Conservation (phyloP, 2,329 filamentous ascomycete species). For the Calonectria honghensis region DNA sequence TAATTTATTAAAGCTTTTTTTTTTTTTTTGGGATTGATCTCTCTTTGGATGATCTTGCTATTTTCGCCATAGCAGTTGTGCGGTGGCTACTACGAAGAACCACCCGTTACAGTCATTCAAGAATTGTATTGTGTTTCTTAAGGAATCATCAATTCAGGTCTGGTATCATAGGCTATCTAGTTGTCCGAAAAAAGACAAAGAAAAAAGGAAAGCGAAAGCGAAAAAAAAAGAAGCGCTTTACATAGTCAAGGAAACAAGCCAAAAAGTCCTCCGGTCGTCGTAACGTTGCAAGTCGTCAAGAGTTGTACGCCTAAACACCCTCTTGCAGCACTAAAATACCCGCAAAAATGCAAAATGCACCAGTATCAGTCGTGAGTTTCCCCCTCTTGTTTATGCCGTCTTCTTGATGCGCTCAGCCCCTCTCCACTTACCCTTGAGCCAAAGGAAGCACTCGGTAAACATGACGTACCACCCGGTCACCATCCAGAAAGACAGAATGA, state of each 20-base stretch:
- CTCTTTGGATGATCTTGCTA: no score
- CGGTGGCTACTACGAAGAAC: no score
- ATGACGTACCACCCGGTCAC: constrained; percentile 69
- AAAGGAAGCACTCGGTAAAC: constrained; percentile 68
- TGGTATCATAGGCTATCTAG: constrained; percentile 50
- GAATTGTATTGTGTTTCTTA: not conserved
- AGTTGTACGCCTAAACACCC: constrained; percentile 34
- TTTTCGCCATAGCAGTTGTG: no score
- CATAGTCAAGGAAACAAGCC: constrained; percentile 41
- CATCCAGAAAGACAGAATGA: constrained; percentile 70
- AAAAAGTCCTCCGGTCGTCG: not conserved
- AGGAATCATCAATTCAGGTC: constrained; percentile 35
- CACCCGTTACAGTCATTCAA: not conserved
- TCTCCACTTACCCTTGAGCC: constrained; percentile 60
- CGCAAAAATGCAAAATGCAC: constrained; percentile 30
- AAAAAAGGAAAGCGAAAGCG: constrained; percentile 28
- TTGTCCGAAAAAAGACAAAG: constrained; percentile 27
- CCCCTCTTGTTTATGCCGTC: constrained; percentile 38
- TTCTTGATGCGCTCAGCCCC: constrained; percentile 53
- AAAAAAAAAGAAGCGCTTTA: constrained; percentile 32
- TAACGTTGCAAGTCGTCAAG: constrained; percentile 32
- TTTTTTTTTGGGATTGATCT: no score
- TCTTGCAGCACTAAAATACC: constrained; percentile 32
- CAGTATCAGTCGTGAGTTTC: constrained; percentile 20
- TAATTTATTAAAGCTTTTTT: not conserved